Base-by-base conservation (phyloP, 768 basidiomycete species). In the Termitomyces sp. region DNA sequence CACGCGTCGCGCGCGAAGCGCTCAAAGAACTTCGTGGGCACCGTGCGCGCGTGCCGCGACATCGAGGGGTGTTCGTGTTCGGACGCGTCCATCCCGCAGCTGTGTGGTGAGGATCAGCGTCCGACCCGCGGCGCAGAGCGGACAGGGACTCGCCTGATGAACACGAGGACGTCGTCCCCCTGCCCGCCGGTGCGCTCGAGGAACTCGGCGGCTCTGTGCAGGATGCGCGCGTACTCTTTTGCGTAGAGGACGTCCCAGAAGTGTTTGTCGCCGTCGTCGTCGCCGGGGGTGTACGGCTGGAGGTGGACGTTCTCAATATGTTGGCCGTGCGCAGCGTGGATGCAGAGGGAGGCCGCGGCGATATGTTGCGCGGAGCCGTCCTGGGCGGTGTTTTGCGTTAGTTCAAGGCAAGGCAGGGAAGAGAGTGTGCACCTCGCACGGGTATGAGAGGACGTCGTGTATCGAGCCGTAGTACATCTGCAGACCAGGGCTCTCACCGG, bases 51-150 rank as follows among this genome's bases (percentile, higher is more conserved):
- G 68, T 99, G 95, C 16, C 96, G 79, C 28, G 92, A 93, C 96
- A 99, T 99, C 3, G 85, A 87, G 13, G 83, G 75, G 61, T 88
- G 86, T 68, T 99, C 96, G 67, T 97, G 93, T 68, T 95, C 90
- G 54, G 88, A 92, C 0, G 95, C 95, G 64, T 99, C 96, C 75
- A 98, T 94, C 1, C 96, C 96, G 62, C 91, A 93, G 64, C 94
- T 95, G 18, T 10, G n/a, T 12, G 9, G 14, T 14, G 36, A 1
- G 1, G 16, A 16, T 32, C 32, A 32, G 32, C 32, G 6, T 32
- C 32, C 7, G 32, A 32, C 32, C 32, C 38, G 38, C 4, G 13
- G 13, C 32, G 14, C 16, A 40, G 18, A 40, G 5, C 5, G 40
- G 33, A n/a, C 47, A 38, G 9, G 23, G 3, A 60, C 76, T 8